Conservation (phyloP, 495 filamentous ascomycete species). For the Penicillium pancosmium region DNA sequence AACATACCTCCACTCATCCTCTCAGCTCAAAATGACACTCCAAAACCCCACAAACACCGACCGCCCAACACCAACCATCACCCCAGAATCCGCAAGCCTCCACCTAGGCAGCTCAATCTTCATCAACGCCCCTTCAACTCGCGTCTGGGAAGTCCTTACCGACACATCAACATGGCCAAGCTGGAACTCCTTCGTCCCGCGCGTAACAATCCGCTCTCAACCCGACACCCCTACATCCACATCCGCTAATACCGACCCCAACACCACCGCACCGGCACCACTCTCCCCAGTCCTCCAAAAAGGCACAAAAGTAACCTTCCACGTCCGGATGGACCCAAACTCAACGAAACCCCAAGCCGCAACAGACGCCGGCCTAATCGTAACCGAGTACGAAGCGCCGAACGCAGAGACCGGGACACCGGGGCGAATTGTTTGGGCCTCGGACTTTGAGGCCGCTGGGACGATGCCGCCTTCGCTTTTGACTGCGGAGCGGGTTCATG, state of each 20-base stretch:
- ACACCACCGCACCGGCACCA: neutral
- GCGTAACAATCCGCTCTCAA: conserved; percentile 44
- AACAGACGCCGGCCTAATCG: conserved; percentile 25
- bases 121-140: conserved; percentile 35
- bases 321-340: conserved; percentile 46
- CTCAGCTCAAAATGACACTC: conserved; percentile 12
- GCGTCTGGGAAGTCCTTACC: conserved; percentile 40
- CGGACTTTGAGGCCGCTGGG: conserved; percentile 32
- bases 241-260: neutral
- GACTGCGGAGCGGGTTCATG: conserved; percentile 44
- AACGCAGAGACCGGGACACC: conserved; percentile 15
- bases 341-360: conserved; percentile 31
- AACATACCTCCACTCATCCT: neutral
- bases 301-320: conserved; percentile 43
- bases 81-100: conserved; percentile 30
- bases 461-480: conserved; percentile 31
- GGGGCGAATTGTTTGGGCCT: conserved; percentile 43
- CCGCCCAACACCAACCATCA: conserved; percentile 40
- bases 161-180: conserved; percentile 46
- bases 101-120: conserved; percentile 38
- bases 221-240: conserved; percentile 10
- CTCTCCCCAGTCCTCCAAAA: conserved; percentile 36
- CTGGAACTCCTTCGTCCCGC: conserved; percentile 49
- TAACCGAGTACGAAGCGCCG: conserved; percentile 38
- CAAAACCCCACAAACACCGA: conserved; percentile 26